A percentile compares a stretch with the other conserved stretches of the same genome.
Evolutionary conservation across 768 basidiomycete species (phyloP).

Genomic region (Pleurotus sapidus): DNA sequence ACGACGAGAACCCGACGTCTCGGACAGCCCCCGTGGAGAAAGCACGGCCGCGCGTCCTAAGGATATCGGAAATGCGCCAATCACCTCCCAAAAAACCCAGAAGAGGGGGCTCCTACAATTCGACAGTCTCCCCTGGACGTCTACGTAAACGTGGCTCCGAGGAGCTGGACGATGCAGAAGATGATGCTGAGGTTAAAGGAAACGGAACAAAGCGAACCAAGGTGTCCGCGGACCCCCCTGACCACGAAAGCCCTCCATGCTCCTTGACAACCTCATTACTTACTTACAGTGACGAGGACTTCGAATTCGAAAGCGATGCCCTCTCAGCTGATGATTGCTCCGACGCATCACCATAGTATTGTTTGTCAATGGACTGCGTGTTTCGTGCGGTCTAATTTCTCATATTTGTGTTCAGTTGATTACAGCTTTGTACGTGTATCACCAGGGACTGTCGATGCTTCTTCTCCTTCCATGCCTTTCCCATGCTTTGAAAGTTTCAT

Average conservation of each 20-base stretch:
- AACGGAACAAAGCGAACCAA: neutral
- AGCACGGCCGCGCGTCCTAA: neutral
- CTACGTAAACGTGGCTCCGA: constrained; percentile 49
- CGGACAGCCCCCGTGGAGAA: neutral
- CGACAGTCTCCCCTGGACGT: constrained; percentile 14
- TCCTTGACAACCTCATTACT: neutral
- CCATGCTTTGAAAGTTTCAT: neutral
- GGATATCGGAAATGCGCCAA: neutral
- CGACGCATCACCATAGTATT: no score
- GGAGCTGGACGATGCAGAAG: constrained; percentile 32
- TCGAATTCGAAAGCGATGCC: no score
- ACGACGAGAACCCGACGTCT: neutral
- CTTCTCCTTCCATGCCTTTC: neutral
- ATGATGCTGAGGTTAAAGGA: constrained; percentile 8
- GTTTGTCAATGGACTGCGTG: no score
- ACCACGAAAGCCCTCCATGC: neutral
- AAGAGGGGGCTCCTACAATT: neutral
- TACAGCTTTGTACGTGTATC: no score
- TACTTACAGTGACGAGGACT: no score
- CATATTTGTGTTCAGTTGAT: no score
- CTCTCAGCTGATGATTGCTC: no score
- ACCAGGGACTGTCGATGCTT: no score
- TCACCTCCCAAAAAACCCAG: neutral
- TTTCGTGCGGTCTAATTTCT: no score
- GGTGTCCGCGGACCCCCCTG: constrained; percentile 1